Evolutionary conservation across 495 filamentous ascomycete genomes (phyloP), one percentile per base, ranked within the genome.

Genomic region (Xylaria bambusicola): DNA sequence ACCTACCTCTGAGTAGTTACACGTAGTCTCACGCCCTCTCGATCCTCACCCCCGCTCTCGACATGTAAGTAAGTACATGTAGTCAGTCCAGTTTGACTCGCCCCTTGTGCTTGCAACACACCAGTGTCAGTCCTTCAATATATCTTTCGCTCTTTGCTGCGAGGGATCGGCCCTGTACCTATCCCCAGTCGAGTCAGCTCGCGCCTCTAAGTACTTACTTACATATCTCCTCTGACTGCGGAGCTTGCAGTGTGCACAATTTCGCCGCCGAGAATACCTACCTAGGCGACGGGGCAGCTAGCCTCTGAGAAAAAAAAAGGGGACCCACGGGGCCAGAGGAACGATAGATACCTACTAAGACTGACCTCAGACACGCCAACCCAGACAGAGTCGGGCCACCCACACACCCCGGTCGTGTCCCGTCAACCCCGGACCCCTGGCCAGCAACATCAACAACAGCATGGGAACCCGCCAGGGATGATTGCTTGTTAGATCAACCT

Each of bases 131-230:
- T 58, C 56, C 36, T 51, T 35, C 23, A 57, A 35, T 48, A 29
- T 38, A n/a, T 69, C 60, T 47, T 63, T 57, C 56, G 54, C 62
- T 68, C 68, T 51, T 51, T 61, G 56, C 68, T 48, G n/a, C n/a
- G 65, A 68, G 65, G 66, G 68, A 70, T 70, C 65, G 68, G 65
- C 68, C 65, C 62, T 66, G 68, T 65, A 70, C 54, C 50, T 23
- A 36, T 63, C 67, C 65, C 65, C 65, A 62, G 44, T 54, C 53
- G 64, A 62, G 44, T 57, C 53, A 65, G 65, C 60, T 60, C 61
- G 61, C 57, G 38, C 47, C 44, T 33, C 23, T 36, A n/a, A n/a
- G n/a, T n/a, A n/a, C n/a, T n/a, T n/a, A n/a, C n/a, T n/a, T n/a
- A n/a, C n/a, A n/a, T n/a, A n/a, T n/a, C n/a, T n/a, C n/a, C n/a